A percentile compares a stretch with the other conserved stretches of the same genome.
These are phyloP conservation scores for Rutidosis leptorrhynchoides DNA, from an alignment of 129 eudicot species.

Conservation along the genomic window DNA sequence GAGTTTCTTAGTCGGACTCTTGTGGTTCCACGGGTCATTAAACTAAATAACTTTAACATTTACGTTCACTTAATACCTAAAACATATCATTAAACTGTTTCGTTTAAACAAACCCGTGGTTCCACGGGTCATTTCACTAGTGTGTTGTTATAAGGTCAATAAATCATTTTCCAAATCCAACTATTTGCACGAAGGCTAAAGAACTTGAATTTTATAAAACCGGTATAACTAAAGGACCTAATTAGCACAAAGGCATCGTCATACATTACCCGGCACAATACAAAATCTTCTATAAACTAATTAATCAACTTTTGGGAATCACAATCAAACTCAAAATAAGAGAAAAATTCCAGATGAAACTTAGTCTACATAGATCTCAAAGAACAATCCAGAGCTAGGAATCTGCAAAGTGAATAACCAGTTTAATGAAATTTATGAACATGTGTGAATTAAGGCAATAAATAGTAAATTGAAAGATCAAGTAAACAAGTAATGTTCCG, in stretches of 20 bases:
- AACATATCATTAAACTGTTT: too few relatives aligned
- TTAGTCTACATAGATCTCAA: slow-evolving; percentile 11
- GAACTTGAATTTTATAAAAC: too few relatives aligned
- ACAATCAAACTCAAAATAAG: slow-evolving; percentile 1
- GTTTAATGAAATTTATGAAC: neutral
- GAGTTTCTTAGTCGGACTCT: too few relatives aligned
- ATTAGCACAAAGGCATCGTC: too few relatives aligned
- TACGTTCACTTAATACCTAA: too few relatives aligned
- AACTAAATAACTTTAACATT: too few relatives aligned
- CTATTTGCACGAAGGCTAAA: too few relatives aligned
- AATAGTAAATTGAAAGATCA: neutral
- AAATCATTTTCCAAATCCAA: neutral
- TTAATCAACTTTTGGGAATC: neutral
- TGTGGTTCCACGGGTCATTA: too few relatives aligned
- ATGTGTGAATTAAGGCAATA: neutral
- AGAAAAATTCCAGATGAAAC: neutral
- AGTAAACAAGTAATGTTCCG: neutral
- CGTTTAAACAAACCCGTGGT: too few relatives aligned
- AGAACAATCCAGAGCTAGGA: slow-evolving; percentile 17
- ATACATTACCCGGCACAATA: too few relatives aligned
- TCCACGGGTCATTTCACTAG: too few relatives aligned
- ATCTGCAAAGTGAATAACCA: slow-evolving; percentile 28
- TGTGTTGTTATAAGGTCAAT: neutral
- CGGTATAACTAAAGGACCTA: too few relatives aligned
- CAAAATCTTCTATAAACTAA: slow-evolving; percentile 3